phyloP scores from a whole-genome alignment of 2,329 filamentous ascomycete species.

The Aspergillus pseudoviridinutans region DNA sequence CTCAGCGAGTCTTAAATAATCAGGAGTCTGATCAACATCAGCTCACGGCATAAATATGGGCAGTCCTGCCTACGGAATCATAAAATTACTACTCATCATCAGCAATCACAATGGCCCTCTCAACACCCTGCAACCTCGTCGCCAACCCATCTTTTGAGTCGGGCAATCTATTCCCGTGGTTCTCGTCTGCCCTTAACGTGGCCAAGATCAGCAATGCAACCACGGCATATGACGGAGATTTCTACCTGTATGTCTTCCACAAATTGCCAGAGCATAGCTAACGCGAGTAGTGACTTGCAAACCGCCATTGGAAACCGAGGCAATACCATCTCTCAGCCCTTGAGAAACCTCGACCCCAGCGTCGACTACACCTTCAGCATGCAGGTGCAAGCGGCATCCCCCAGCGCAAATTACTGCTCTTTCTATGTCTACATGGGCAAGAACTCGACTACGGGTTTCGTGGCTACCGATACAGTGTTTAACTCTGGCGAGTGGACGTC shows the following conservation, averaged over 20 bases:
- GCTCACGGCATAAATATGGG: too few relatives aligned
- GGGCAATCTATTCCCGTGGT: constrained; percentile 17
- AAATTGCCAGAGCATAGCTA: background rate
- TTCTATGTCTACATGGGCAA: constrained; percentile 14
- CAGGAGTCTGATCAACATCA: background rate
- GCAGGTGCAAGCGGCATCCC: constrained; percentile 7
- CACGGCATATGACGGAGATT: constrained; percentile 15
- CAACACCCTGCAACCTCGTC: constrained; percentile 16
- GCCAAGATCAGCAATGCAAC: constrained; percentile 16
- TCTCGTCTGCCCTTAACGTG: constrained; percentile 14
- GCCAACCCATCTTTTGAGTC: constrained; percentile 22
- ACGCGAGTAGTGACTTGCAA: constrained; percentile 10
- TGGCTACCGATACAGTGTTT: constrained; percentile 9
- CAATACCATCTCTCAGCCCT: constrained; percentile 18
- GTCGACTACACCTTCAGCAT: constrained; percentile 17
- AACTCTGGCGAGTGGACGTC: constrained; percentile 14
- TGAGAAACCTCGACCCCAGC: constrained; percentile 10
- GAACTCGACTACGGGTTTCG: constrained; percentile 13
- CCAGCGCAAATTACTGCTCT: constrained; percentile 11
- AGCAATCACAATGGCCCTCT: constrained; percentile 11
- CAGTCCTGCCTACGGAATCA: too few relatives aligned
- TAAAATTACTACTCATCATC: background rate
- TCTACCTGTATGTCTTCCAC: constrained; percentile 15
- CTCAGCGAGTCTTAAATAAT: background rate
- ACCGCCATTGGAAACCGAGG: constrained; percentile 18